Conservation (phyloP, 768 basidiomycete genomes). For the Termitomyces sp. region DNA sequence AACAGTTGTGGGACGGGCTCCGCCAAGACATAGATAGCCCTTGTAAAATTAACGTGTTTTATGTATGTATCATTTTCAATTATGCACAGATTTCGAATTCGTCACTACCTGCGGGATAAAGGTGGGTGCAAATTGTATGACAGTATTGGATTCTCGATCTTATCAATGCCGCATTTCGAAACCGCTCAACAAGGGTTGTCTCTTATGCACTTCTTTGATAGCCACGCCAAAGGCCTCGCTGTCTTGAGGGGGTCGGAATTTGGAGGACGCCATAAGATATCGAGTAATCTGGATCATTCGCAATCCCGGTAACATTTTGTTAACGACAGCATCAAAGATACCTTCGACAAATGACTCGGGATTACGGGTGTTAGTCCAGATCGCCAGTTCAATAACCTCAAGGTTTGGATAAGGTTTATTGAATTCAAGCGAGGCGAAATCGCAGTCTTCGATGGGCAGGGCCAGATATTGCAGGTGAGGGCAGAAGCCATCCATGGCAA, state of each 20-base stretch:
- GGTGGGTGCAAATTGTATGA: background rate
- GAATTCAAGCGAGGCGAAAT: background rate
- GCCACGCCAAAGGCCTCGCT: background rate
- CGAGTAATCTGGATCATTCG: background rate
- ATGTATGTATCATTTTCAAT: background rate
- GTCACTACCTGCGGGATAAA: background rate
- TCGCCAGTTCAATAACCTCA: background rate
- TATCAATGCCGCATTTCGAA: background rate
- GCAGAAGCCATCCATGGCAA: background rate
- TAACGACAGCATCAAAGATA: background rate
- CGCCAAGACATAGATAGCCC: background rate
- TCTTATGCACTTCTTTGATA: background rate
- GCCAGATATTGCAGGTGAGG: background rate
- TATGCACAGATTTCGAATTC: background rate
- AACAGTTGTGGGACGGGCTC: constrained; percentile 60
- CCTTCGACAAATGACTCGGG: background rate
- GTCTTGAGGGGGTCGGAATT: background rate
- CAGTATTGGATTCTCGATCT: too few relatives aligned
- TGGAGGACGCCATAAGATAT: background rate
- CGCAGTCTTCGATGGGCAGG: background rate
- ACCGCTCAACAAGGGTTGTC: background rate
- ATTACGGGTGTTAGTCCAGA: background rate
- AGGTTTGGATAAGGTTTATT: background rate
- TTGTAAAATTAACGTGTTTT: background rate
- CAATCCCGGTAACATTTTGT: background rate